Percentiles rank a stretch among this genome's conserved stretches.
phyloP scores from a whole-genome alignment of 2,329 filamentous ascomycete species.

The Alternaria tenuissima region DNA sequence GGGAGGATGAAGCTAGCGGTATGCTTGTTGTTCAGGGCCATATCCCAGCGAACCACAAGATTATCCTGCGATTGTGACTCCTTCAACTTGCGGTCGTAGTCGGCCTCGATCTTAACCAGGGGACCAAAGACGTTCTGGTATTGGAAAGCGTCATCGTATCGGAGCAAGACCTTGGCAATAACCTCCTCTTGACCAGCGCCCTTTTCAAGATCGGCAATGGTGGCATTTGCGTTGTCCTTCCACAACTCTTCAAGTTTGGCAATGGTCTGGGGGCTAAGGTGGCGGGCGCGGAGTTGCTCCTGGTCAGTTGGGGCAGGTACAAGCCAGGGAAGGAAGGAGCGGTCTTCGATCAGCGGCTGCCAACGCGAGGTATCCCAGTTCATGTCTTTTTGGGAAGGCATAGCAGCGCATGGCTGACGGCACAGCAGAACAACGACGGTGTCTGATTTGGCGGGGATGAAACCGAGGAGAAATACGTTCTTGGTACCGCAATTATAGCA shows the following conservation, averaged over 20 bases:
- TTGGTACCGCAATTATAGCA: constrained; percentile 99
- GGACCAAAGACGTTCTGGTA: constrained; percentile 99
- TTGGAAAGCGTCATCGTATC: constrained; percentile 97
- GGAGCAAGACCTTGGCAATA: constrained; percentile 87
- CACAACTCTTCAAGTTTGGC: constrained; percentile 97
- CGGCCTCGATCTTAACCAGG: constrained; percentile 97
- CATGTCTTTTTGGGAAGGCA: constrained; percentile 98
- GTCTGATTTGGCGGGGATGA: constrained; percentile 98
- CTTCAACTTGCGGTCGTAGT: constrained; percentile 98
- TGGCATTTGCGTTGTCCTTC: constrained; percentile 93
- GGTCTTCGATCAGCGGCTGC: constrained; percentile 97
- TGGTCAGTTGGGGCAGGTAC: constrained; percentile 88
- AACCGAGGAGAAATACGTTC: constrained; percentile 96
- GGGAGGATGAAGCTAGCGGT: constrained; percentile 93
- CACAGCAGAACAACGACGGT: constrained; percentile 97
- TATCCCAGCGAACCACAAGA: constrained; percentile 92
- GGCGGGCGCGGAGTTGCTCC: constrained; percentile 93
- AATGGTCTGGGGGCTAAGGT: constrained; percentile 92
- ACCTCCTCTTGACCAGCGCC: constrained; percentile 92
- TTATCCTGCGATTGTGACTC: constrained; percentile 97
- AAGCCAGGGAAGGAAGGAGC: constrained; percentile 93
- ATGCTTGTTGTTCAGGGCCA: constrained; percentile 96
- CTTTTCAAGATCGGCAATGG: constrained; percentile 90
- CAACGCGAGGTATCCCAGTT: constrained; percentile 98
- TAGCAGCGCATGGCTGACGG: constrained; percentile 93